Percentiles rank a stretch among this genome's conserved stretches.
Evolutionary conservation across 768 basidiomycete species (phyloP).

Genomic region (Calvatia gigantea): DNA sequence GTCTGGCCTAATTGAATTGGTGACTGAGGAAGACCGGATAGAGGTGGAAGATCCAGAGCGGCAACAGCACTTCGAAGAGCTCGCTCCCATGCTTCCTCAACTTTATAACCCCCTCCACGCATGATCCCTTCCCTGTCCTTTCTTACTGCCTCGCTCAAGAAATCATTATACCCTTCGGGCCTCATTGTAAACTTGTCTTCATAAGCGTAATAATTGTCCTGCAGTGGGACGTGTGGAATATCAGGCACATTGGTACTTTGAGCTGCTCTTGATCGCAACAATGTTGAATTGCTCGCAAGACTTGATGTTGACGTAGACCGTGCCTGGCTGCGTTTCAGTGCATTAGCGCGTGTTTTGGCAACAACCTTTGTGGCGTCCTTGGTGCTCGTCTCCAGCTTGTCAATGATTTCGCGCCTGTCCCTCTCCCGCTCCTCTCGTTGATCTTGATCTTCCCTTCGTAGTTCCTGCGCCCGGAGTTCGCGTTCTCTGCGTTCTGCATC

Average conservation of each 20-base stretch:
- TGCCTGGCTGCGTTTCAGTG: conserved; percentile 56
- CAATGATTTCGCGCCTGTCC: conserved; percentile 70
- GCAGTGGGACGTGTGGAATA: conserved; percentile 73
- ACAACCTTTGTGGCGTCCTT: conserved; percentile 69
- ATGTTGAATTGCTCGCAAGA: conserved; percentile 43
- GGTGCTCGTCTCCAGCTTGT: conserved; percentile 75
- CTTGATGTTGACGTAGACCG: conserved; percentile 45
- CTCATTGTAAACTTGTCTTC: conserved; percentile 61
- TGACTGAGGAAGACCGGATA: conserved; percentile 27
- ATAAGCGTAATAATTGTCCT: conserved; percentile 74
- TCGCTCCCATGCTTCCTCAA: conserved; percentile 85
- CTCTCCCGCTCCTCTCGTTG: conserved; percentile 76
- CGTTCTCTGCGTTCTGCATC: conserved; percentile 72
- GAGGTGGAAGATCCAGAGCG: conserved; percentile 61
- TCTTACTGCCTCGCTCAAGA: conserved; percentile 71
- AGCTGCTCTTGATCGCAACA: conserved; percentile 60
- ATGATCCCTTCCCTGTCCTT: conserved; percentile 75
- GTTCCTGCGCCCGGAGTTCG: conserved; percentile 63
- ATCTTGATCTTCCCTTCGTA: conserved; percentile 66
- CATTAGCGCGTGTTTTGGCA: conserved; percentile 63
- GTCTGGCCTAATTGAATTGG: conserved; percentile 22
- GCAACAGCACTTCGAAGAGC: conserved; percentile 72
- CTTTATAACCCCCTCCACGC: conserved; percentile 78
- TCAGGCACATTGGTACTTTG: conserved; percentile 69
- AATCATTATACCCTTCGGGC: conserved; percentile 62